Base-by-base conservation (phyloP, 352 stramenopile genomes). In the Pythium diclinum region DNA sequence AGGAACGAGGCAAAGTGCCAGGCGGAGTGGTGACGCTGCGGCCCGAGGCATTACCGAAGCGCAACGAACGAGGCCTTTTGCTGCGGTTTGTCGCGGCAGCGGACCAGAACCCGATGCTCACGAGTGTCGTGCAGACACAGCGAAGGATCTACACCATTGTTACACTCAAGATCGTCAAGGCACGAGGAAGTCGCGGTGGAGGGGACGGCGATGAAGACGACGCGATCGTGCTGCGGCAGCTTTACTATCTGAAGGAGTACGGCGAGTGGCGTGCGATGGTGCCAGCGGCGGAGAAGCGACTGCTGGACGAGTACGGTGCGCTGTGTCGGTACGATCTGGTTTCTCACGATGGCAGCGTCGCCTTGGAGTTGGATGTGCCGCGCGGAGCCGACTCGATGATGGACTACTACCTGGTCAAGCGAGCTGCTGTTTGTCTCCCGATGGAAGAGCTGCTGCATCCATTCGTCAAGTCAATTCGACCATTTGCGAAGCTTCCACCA, bases 341-440 rank as follows among this genome's bases (percentile, higher is more conserved):
- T 3, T 78, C 81, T 2, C 65, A 72, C 17, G 81, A 90, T 56
- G 79, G 81, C 7, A 85, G 70, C 52, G 48, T 86, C 1, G 67
- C 56, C 23, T 48, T 90, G 28, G 76, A 88, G 47, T 62, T 90
- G 34, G 77, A 85, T 16, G 71, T 90, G 0, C 81, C 81, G 1
- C 28, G 63, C 0, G 72, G 77, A 0, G 76, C 76, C 9, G 78
- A 90, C 56, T 73, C 79, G 40, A 68, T 80, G 47, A 75, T 75
- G 57, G 79, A 88, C 62, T 88, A 86, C 62, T 90, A 79, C 36
- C 65, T 88, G 44, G 76, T 88, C 47, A 87, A 85, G 70, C 69
- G 76, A 33, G 73, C 61, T 0, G 44, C 67, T 1, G 69, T 86
- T 46, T 71, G 47, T 4, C 56, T 90, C 44, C 72, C 80, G 17